A percentile compares a stretch with the other conserved stretches of the same genome.
Evolutionary conservation across 441 rosid species (phyloP).

Genomic region (Euphorbia celastroides): DNA sequence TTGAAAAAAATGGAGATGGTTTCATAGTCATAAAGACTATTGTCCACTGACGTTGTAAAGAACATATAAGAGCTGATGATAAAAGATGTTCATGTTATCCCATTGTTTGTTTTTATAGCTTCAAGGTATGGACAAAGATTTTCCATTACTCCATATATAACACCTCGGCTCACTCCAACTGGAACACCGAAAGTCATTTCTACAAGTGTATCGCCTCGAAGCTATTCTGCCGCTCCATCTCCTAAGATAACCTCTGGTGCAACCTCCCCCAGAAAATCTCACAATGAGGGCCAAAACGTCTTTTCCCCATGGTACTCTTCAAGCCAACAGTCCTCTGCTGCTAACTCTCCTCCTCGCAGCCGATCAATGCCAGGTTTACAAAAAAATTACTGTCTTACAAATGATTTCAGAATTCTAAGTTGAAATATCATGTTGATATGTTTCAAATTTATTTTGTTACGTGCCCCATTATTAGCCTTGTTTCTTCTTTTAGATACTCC

Average conservation of each 20-base stretch:
- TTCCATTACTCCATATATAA: constrained; percentile 70
- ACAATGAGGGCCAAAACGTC: constrained; percentile 42
- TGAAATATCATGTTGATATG: background rate
- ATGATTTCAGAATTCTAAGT: background rate
- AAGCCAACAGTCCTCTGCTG: constrained; percentile 83
- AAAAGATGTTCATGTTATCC: background rate
- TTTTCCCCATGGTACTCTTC: constrained; percentile 66
- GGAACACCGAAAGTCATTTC: constrained; percentile 74
- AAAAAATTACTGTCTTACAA: constrained; percentile 1
- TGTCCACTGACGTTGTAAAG: background rate
- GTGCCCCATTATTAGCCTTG: background rate
- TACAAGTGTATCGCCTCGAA: constrained; percentile 57
- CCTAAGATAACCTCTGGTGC: constrained; percentile 58
- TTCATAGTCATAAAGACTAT: background rate
- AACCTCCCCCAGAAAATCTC: constrained; percentile 57
- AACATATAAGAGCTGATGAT: background rate
- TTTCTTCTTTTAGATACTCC: constrained; percentile 1
- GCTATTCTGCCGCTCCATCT: constrained; percentile 64
- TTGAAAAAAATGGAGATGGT: background rate
- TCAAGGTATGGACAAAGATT: constrained; percentile 41
- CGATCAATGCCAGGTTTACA: constrained; percentile 61
- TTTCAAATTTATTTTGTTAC: background rate
- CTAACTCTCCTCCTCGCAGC: constrained; percentile 75
- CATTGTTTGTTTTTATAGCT: constrained; percentile 32
- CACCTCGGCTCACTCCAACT: constrained; percentile 73